These are phyloP conservation scores for Aspergillus vadensis DNA, from an alignment of 2,329 filamentous ascomycete genomes.

Conservation along the genomic window DNA sequence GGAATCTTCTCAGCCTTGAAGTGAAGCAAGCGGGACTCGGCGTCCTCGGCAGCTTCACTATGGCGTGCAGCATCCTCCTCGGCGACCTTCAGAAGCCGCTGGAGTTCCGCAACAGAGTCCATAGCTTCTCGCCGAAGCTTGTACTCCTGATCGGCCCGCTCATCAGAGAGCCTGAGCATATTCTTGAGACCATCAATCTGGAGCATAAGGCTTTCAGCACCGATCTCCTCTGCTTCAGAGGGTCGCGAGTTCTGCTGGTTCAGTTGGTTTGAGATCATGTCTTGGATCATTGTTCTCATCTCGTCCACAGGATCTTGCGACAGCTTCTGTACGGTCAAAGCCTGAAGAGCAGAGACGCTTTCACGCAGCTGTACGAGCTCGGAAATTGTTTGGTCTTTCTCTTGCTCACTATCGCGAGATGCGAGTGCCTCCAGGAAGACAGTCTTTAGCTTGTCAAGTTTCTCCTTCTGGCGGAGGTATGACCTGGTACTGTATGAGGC, in stretches of 20 bases:
- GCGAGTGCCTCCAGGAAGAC: constrained; percentile 68
- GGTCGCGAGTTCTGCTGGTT: constrained; percentile 52
- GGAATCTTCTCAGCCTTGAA: constrained; percentile 70
- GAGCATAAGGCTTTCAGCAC: constrained; percentile 52
- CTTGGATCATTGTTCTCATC: constrained; percentile 64
- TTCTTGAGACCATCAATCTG: constrained; percentile 71
- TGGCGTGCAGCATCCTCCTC: constrained; percentile 57
- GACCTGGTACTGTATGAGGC: constrained; percentile 69
- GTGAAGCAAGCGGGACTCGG: constrained; percentile 64
- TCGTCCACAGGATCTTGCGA: constrained; percentile 50
- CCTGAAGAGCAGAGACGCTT: constrained; percentile 42
- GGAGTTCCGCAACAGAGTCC: constrained; percentile 71
- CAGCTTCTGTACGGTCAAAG: constrained; percentile 43
- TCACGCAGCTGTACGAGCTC: constrained; percentile 44
- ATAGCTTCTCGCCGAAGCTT: constrained; percentile 66
- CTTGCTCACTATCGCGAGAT: constrained; percentile 41
- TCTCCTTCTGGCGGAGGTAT: constrained; percentile 67
- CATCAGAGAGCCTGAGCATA: constrained; percentile 65
- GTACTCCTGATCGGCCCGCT: constrained; percentile 65
- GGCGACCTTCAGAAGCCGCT: constrained; percentile 67
- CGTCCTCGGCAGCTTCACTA: constrained; percentile 60
- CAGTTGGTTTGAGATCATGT: constrained; percentile 62
- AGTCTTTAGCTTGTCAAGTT: constrained; percentile 75
- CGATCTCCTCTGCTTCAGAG: constrained; percentile 56
- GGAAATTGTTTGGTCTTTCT: constrained; percentile 28